Evolutionary conservation across 768 basidiomycete genomes (phyloP).

Genomic region (Mycena sanguinolenta): DNA sequence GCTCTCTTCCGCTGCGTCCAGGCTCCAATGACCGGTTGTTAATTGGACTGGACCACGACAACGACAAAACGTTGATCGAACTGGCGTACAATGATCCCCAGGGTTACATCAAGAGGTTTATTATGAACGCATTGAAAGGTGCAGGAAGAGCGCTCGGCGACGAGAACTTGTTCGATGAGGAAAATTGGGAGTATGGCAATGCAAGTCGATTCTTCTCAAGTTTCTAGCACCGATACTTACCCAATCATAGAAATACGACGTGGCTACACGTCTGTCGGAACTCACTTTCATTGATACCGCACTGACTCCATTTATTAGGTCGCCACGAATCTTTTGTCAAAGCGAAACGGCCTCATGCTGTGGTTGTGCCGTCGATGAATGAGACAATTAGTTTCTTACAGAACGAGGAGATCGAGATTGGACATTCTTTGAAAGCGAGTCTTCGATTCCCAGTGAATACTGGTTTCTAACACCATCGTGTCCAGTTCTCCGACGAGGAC

Average conservation of each 20-base stretch:
- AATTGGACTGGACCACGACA: slow-evolving; percentile 92
- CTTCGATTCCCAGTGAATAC: neutral
- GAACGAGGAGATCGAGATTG: slow-evolving; percentile 87
- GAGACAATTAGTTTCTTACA: slow-evolving; percentile 67
- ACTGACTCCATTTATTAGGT: slow-evolving; percentile 57
- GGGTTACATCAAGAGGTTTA: slow-evolving; percentile 81
- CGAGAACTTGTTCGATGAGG: slow-evolving; percentile 70
- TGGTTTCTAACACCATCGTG: neutral
- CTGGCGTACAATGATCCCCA: slow-evolving; percentile 87
- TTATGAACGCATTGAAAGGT: slow-evolving; percentile 85
- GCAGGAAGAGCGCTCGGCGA: slow-evolving; percentile 80
- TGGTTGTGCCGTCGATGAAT: slow-evolving; percentile 63
- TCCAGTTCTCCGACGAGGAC: slow-evolving; percentile 85
- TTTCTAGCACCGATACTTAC: neutral
- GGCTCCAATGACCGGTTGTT: slow-evolving; percentile 86
- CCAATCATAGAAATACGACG: slow-evolving; percentile 38
- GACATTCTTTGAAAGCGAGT: slow-evolving; percentile 87
- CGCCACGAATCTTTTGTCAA: slow-evolving; percentile 89
- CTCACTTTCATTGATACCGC: neutral
- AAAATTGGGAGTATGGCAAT: slow-evolving; percentile 86
- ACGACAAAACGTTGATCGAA: slow-evolving; percentile 78
- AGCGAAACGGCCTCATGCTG: slow-evolving; percentile 70
- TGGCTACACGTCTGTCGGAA: slow-evolving; percentile 5
- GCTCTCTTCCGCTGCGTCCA: slow-evolving; percentile 81
- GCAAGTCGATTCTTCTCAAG: slow-evolving; percentile 48